phyloP scores from a whole-genome alignment of 78 protist species.

The Monosiga brevicollis region DNA sequence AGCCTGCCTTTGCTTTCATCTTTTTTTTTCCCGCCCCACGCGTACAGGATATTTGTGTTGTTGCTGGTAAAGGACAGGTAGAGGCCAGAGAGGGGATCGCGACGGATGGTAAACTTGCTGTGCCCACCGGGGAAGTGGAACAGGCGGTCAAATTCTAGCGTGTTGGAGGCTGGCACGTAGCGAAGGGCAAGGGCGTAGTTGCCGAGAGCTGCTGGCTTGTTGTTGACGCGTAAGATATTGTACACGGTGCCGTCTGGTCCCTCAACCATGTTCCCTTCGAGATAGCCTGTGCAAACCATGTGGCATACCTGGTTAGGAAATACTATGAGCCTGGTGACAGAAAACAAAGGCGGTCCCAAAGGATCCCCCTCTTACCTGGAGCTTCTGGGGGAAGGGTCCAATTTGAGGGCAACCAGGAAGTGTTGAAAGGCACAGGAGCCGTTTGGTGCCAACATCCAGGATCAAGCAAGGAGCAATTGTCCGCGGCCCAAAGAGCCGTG shows the following conservation, averaged over 20 bases:
- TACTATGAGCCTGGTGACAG: background rate
- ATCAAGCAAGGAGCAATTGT: background rate
- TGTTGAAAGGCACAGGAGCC: background rate
- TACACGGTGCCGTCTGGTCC: background rate
- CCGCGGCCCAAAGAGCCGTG: background rate
- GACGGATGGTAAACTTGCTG: background rate
- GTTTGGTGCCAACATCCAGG: background rate
- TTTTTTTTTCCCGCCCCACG: too few species aligned
- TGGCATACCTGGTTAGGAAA: background rate
- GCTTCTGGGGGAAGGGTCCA: background rate
- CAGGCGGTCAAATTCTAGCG: background rate
- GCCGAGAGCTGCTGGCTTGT: background rate
- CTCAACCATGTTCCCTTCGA: background rate
- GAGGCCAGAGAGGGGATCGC: background rate
- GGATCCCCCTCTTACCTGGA: background rate
- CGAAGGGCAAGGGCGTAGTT: background rate
- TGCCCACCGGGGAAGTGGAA: background rate
- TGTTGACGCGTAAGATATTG: background rate
- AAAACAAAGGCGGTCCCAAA: background rate
- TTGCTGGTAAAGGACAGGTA: background rate
- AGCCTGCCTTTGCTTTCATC: too few species aligned
- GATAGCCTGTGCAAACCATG: background rate
- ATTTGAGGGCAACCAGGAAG: background rate
- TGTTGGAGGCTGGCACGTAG: background rate
- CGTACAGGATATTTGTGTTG: background rate